These are phyloP conservation scores for Nakazawaea ambrosiae DNA, from an alignment of 805 yeast genomes.

Conservation along the genomic window DNA sequence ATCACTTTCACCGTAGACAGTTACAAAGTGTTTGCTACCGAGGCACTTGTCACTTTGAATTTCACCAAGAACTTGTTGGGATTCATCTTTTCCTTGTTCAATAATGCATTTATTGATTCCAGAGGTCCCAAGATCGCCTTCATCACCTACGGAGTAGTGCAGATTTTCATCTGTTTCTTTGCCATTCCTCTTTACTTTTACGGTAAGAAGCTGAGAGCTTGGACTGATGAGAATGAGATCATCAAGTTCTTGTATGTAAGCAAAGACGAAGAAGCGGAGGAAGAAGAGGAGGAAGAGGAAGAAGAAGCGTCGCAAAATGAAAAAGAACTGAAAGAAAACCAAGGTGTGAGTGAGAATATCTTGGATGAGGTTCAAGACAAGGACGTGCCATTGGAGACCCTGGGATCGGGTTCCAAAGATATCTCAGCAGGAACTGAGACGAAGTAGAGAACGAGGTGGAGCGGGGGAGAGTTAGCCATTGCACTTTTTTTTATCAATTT, in stretches of 20 bases:
- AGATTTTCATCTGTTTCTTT: constrained; percentile 37
- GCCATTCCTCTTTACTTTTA: constrained; percentile 47
- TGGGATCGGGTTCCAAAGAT: too few relatives aligned
- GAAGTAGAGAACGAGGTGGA: too few relatives aligned
- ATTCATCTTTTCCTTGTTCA: constrained; percentile 49
- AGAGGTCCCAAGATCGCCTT: constrained; percentile 40
- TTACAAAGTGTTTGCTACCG: constrained; percentile 50
- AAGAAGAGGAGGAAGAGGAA: neutral
- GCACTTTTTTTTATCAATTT: too few relatives aligned
- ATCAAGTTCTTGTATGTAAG: constrained; percentile 29
- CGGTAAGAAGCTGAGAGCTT: constrained; percentile 43
- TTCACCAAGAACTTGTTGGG: constrained; percentile 48
- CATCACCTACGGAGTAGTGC: constrained; percentile 45
- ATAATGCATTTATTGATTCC: constrained; percentile 34
- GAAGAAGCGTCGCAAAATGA: too few relatives aligned
- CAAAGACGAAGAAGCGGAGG: neutral
- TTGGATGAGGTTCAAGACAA: neutral
- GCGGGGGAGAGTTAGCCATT: too few relatives aligned
- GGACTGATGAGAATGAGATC: constrained; percentile 42
- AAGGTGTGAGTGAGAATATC: neutral
- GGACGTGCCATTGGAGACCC: too few relatives aligned
- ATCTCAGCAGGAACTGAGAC: too few relatives aligned
- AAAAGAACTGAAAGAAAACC: too few relatives aligned
- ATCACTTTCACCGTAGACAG: constrained; percentile 54
- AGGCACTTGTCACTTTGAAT: constrained; percentile 50